These are phyloP conservation scores for Globisporangium sylvaticum DNA, from an alignment of 352 stramenopile species.

Conservation along the genomic window DNA sequence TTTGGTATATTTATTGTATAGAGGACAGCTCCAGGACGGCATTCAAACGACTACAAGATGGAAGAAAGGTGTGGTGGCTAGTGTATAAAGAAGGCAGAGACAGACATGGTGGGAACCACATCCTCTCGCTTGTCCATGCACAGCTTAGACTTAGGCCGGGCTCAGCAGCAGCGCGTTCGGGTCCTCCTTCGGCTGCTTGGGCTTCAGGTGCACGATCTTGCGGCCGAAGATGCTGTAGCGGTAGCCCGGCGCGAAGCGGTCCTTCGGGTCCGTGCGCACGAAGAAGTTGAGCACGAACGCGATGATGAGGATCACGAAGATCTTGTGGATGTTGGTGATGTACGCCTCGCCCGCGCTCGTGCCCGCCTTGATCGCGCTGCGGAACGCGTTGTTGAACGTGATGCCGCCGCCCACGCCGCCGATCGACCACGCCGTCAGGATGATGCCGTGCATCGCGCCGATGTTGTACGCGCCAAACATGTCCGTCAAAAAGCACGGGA, in stretches of 20 bases:
- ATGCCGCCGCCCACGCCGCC: conserved; percentile 68
- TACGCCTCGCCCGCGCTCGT: conserved; percentile 52
- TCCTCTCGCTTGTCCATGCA: too few relatives aligned
- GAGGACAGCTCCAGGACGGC: not conserved
- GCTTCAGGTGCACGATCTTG: conserved; percentile 52
- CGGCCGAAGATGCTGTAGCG: conserved; percentile 56
- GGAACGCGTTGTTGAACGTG: conserved; percentile 63
- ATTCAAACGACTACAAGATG: not conserved
- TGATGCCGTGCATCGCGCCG: conserved; percentile 69
- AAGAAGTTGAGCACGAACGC: conserved; percentile 53
- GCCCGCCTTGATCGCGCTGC: conserved; percentile 27
- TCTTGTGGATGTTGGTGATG: conserved; percentile 60
- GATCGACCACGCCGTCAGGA: conserved; percentile 75
- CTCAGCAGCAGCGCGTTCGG: conserved; percentile 15
- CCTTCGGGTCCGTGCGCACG: conserved; percentile 57
- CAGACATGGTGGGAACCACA: too few relatives aligned
- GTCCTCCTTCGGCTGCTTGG: conserved; percentile 33
- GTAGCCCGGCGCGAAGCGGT: conserved; percentile 67
- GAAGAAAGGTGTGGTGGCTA: not conserved
- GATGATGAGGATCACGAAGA: conserved; percentile 54
- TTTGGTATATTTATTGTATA: not conserved
- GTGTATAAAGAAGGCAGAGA: not conserved
- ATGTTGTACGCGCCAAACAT: conserved; percentile 87
- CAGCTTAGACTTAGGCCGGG: not conserved
- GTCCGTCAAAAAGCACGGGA: conserved; percentile 70